These are phyloP conservation scores for Paraglomus occultum DNA, from an alignment of 192 early-diverging fungal genomes.

Conservation along the genomic window DNA sequence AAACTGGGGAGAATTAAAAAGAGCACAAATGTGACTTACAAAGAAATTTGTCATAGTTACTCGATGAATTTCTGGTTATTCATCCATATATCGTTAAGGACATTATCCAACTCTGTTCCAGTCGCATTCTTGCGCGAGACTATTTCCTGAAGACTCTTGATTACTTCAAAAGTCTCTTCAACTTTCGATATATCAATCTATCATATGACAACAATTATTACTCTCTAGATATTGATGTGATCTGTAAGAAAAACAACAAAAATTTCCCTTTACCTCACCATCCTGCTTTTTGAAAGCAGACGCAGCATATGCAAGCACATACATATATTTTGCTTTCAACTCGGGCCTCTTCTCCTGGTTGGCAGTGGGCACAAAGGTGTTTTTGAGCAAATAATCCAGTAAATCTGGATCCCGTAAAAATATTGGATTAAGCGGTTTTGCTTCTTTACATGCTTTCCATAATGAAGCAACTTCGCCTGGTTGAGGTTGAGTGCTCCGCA, in stretches of 20 bases:
- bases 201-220: neutral
- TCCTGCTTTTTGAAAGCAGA: constrained; percentile 41
- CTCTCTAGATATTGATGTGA: neutral
- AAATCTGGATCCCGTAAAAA: too few species aligned
- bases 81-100: constrained; percentile 34
- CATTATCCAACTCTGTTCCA: constrained; percentile 40
- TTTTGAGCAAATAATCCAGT: constrained; percentile 32
- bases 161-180: constrained; percentile 33
- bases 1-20: neutral
- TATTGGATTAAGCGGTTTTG: too few species aligned
- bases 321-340: constrained; percentile 53
- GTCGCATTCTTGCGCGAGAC: constrained; percentile 39
- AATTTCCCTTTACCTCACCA: constrained; percentile 26
- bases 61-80: constrained; percentile 38
- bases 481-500: too few species aligned
- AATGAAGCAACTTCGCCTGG: too few species aligned
- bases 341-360: constrained; percentile 47
- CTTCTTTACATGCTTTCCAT: constrained; percentile 39
- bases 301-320: constrained; percentile 50
- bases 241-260: constrained; percentile 7
- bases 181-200: constrained; percentile 38
- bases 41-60: constrained; percentile 32
- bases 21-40: constrained; percentile 6
- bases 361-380: constrained; percentile 47
- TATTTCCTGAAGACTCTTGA: constrained; percentile 39